Base-by-base conservation (phyloP, 169 alveolate species). In the Blepharisma undulans region DNA sequence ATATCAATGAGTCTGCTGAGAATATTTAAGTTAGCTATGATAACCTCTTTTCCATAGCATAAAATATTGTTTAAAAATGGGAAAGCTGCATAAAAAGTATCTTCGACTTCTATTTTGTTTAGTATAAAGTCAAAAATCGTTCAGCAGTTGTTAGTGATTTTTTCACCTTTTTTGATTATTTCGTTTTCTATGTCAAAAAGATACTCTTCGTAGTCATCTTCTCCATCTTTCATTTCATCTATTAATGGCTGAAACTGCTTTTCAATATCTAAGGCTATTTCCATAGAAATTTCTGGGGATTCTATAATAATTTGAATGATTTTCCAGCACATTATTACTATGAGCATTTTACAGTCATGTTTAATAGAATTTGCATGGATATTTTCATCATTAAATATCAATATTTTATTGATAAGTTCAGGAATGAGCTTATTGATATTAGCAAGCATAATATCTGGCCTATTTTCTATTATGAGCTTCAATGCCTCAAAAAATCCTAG, bases 141-240 rank as follows among this genome's bases (percentile, higher is more conserved):
- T 66, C 90, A 86, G 29, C 84, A 82, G 27, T 4, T 27, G 10
- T 86, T 21, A 4, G 90, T 86, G 4, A 86, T 66, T 0, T 21
- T 71, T 27, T 86, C 33, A 36, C 84, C 8, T 36, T 86, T 86
- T 10, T 36, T 86, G 60, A 66, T 86, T 19, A 86, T 21, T 19
- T 82, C 25, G 7, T 21, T 36, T 86, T 66, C 84, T 25, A 60
- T 61, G 16, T 61, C 29, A 29, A 86, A 19, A 0, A 86, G 61
- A 72, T 86, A 82, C 12, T 86, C 90, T 21, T 86, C 90, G n/a
- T 61, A 86, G 1, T 86, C 90, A 7, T 86, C 90, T 19, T 27
- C 16, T 10, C 84, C 84, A 30, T 86, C 36, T 33, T 72, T 27
- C 7, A 86, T 86, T 2, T 12, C 61, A 18, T 66, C 72, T 2